Base-by-base conservation (phyloP, 2,329 filamentous ascomycete genomes). In the Fusarium drepaniforme region DNA sequence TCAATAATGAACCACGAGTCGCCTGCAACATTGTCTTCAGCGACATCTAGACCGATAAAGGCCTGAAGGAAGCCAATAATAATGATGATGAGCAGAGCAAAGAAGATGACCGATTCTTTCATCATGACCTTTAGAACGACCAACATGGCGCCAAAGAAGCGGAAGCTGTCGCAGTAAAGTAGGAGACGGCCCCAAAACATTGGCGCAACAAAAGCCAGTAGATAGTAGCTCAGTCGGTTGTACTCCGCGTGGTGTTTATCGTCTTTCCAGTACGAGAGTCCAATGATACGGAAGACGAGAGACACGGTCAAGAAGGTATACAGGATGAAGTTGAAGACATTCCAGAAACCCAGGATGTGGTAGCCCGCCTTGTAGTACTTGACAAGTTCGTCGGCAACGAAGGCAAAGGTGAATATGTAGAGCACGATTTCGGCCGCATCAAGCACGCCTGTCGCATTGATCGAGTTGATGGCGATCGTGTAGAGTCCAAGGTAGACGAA, bases 131-230 rank as follows among this genome's bases (percentile, higher is more conserved):
- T 97, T 53, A 99, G 87, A 3, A 99, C 96, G 3, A 99, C 96
- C 1, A 99, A 90, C 97, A 99, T 99, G 60, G 96, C 95, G 28
- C 97, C 97, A 79, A 99, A 99, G 87, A 99, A 99, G 66, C 94
- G 92, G 88, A 97, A 91, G 38, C 93, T 94, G 83, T 99, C 97
- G 21, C 99, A 90, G 81, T 98, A 99, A 8, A 99, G 90, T 72
- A 99, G 85, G 69, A 99, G 88, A 6, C 97, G 93, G 80, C 92
- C 93, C 96, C 97, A 99, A 83, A 99, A 98, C 94, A 99, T 94
- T 0, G 97, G 97, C 0, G 97, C 96, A 4, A 93, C 92, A 82
- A 98, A 97, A 12, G 97, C 95, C 28, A 99, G 86, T 81, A 98
- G 95, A 83, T 98, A 97, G 84, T 99, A 99, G 81, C 93, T 96